A percentile compares a stretch with the other conserved stretches of the same genome.
Conservation (phyloP, 495 filamentous ascomycete species). For the Elasticomyces elasticus region DNA sequence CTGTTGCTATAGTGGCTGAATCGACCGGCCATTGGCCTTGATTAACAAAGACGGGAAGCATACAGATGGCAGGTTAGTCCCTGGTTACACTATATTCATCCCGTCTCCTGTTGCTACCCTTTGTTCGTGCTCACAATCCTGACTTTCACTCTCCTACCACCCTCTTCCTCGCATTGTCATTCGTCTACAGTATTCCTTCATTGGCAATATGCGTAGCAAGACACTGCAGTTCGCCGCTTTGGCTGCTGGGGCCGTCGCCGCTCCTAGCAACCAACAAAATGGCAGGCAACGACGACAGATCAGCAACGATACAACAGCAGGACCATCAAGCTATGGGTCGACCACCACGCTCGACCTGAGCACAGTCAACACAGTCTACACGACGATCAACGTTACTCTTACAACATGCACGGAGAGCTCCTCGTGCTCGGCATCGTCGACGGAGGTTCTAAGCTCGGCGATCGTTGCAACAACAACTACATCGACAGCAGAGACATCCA, state of each 20-base stretch:
- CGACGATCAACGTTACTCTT: conserved; percentile 1
- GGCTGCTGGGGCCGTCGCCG: background rate
- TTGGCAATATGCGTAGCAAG: background rate
- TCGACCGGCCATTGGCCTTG: background rate
- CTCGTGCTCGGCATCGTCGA: background rate
- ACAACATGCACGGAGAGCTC: background rate
- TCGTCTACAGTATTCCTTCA: background rate
- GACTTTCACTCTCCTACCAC: background rate
- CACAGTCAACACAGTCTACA: background rate
- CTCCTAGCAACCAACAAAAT: background rate
- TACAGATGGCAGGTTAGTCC: background rate
- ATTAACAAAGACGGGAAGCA: background rate
- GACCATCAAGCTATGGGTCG: background rate
- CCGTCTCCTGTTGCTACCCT: background rate
- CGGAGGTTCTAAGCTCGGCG: background rate
- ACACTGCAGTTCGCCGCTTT: background rate
- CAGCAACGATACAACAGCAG: background rate
- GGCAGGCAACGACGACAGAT: background rate
- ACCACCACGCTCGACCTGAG: background rate
- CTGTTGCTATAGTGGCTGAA: background rate
- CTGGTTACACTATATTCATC: background rate
- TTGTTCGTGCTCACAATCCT: background rate
- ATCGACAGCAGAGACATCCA: background rate
- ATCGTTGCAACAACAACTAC: background rate
- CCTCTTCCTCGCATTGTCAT: background rate